Base-by-base conservation (phyloP, 2,329 filamentous ascomycete genomes). In the Penicillium palitans region DNA sequence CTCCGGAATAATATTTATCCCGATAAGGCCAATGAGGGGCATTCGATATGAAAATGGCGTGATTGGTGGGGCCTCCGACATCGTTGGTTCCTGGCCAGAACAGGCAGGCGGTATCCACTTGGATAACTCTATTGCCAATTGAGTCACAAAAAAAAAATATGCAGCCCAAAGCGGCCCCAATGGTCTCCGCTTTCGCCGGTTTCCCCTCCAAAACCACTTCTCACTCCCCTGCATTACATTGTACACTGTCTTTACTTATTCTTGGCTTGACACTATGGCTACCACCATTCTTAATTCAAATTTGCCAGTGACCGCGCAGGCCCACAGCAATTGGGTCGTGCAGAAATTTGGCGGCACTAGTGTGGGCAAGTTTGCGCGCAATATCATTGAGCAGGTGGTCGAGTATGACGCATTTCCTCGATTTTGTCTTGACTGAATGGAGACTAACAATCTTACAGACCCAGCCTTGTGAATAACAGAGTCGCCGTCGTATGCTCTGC, bases 271-370 rank as follows among this genome's bases (percentile, higher is more conserved):
- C 41, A 54, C 6, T 19, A 60, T 59, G 45, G 31, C 44, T 39
- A 52, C 54, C 27, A 50, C 55, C 24, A 9, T 45, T n/a, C 40
- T 47, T 35, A 39, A 47, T 56, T 60, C 51, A 53, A 58, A 37
- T 40, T 29, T 53, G 35, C 54, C 51, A 50, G 54, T 57, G 60
- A 51, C 52, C 46, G 46, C 42, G 15, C 49, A 52, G 59, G 63
- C 61, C 60, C 61, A 66, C 51, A 70, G 71, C 62, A 79, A 80
- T 63, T 96, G 92, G 93, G 83, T 96, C 31, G 90, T 97, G 51
- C 92, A 96, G 75, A 97, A 97, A 77, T 96, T 96, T 75, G 93
- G 93, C 62, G 93, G 93, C 52, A 99, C 93, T 52, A 96, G 91
- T 72, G 90, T 98, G 52, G 95, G 93, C 68, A 98, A 98, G 78